Percentiles rank a stretch among this genome's conserved stretches.
Conservation (phyloP, 768 basidiomycete genomes). For the Agrocybe pediades region DNA sequence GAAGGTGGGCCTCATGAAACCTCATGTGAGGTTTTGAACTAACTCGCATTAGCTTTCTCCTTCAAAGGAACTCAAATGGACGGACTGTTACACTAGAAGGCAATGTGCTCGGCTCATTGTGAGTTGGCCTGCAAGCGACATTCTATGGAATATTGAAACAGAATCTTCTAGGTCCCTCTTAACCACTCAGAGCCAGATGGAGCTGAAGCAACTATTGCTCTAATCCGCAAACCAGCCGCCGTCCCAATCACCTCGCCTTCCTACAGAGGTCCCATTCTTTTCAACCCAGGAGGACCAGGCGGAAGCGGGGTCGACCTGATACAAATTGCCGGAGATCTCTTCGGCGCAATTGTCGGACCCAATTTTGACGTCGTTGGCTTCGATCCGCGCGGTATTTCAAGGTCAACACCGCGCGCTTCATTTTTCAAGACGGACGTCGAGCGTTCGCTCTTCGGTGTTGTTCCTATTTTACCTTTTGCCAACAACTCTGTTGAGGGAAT, state of each 20-base stretch:
- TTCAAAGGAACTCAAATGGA: constrained; percentile 7
- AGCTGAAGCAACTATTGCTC: constrained; percentile 39
- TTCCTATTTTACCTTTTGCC: constrained; percentile 6
- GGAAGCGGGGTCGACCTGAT: constrained; percentile 40
- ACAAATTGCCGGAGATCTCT: constrained; percentile 14
- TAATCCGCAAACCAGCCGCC: constrained; percentile 41
- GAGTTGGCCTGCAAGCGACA: neutral
- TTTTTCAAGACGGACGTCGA: constrained; percentile 39
- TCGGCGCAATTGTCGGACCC: constrained; percentile 38
- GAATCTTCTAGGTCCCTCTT: constrained; percentile 39
- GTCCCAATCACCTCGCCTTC: constrained; percentile 20
- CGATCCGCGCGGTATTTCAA: constrained; percentile 29
- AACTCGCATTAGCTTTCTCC: constrained; percentile 9
- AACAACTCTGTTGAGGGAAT: constrained; percentile 28
- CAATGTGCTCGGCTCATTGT: constrained; percentile 13
- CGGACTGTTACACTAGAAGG: constrained; percentile 1
- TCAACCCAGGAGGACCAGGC: constrained; percentile 54
- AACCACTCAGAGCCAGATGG: constrained; percentile 43
- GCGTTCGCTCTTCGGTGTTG: constrained; percentile 26
- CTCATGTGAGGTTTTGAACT: no score
- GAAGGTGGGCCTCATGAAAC: no score
- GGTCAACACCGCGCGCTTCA: constrained; percentile 33
- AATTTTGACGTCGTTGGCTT: constrained; percentile 44
- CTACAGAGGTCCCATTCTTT: constrained; percentile 45
- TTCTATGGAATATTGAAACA: neutral